Conservation (phyloP, 306 rosid species). For the Inga leiocalycina region DNA sequence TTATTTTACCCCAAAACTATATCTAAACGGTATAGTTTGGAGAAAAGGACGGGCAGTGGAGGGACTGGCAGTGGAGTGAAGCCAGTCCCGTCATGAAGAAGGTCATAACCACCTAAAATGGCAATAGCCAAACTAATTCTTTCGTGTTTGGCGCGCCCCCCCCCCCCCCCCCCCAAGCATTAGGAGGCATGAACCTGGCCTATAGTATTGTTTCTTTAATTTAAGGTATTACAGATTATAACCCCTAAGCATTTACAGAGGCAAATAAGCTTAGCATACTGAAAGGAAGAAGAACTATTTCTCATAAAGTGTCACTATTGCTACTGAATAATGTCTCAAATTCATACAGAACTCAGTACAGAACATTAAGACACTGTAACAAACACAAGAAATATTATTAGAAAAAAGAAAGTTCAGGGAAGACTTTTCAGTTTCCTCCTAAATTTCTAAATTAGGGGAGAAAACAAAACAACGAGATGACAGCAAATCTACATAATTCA, state of each 20-base stretch:
- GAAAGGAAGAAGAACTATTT: background rate
- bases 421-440: background rate
- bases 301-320: background rate
- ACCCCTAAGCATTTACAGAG: background rate
- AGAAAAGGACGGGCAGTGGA: too few relatives aligned
- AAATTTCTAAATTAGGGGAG: background rate
- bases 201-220: too few relatives aligned
- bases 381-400: background rate
- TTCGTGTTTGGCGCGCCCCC: background rate
- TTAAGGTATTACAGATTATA: background rate
- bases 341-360: background rate
- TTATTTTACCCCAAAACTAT: too few relatives aligned
- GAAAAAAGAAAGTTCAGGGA: background rate
- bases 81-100: background rate
- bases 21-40: too few relatives aligned
- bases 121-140: background rate
- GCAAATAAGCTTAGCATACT: background rate
- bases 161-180: too few relatives aligned
- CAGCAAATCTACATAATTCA: background rate
- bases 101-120: conserved; percentile 2
- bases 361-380: background rate
- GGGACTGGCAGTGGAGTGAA: too few relatives aligned
- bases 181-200: too few relatives aligned
- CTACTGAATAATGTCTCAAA: background rate
- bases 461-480: background rate